Percentiles rank a stretch among this genome's conserved stretches.
phyloP scores from a whole-genome alignment of 2,329 filamentous ascomycete species.

The Nemania serpens region DNA sequence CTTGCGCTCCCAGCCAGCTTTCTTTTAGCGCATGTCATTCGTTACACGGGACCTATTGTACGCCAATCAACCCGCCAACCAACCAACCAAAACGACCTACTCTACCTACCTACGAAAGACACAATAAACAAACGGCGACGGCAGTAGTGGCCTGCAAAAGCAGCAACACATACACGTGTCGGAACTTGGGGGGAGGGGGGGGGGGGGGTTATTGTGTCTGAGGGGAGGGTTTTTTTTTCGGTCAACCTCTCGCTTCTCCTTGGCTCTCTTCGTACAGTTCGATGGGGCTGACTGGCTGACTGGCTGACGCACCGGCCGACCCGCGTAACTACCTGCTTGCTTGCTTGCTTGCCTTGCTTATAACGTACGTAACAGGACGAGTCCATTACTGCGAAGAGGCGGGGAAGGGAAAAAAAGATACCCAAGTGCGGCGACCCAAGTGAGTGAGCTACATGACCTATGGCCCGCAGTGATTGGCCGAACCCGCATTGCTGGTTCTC shows the following conservation, averaged over 20 bases:
- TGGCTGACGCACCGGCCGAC: background rate
- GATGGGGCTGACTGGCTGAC: background rate
- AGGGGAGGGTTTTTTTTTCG: slow-evolving; percentile 16
- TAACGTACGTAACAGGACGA: slow-evolving; percentile 15
- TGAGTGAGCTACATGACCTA: background rate
- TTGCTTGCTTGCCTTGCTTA: slow-evolving; percentile 9
- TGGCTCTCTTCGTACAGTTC: background rate
- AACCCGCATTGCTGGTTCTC: slow-evolving; percentile 3
- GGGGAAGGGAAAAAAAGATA: background rate
- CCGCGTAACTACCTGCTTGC: background rate
- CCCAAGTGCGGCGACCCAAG: background rate
- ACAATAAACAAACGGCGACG: background rate
- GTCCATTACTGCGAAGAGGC: background rate
- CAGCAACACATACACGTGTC: background rate
- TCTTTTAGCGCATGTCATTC: too few species aligned
- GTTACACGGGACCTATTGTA: background rate
- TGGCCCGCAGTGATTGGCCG: slow-evolving; percentile 8
- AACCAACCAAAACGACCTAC: background rate
- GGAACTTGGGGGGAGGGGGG: too few species aligned
- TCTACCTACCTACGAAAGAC: background rate
- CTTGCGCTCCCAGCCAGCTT: background rate
- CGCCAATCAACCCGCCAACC: background rate
- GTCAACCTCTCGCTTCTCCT: slow-evolving; percentile 25
- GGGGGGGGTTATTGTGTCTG: too few species aligned
- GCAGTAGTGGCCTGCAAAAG: background rate